Percentiles rank a stretch among this genome's conserved stretches.
Conservation (phyloP, 2,329 filamentous ascomycete species). For the Exophiala sideris region DNA sequence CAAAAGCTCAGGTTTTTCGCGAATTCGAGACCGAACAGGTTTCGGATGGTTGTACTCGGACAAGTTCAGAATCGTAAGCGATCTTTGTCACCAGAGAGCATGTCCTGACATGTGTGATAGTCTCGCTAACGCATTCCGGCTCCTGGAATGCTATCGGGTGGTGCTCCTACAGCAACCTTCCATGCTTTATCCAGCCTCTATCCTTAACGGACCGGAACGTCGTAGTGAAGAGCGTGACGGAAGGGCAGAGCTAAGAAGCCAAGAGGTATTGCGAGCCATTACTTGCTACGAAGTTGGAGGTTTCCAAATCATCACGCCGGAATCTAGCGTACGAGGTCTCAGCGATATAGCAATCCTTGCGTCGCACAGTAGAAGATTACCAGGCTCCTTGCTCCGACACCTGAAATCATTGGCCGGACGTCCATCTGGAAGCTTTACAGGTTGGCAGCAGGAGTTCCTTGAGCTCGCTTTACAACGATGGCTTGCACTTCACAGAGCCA, state of each 20-base stretch:
- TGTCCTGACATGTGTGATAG: no score
- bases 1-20: not conserved
- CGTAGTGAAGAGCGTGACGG: no score
- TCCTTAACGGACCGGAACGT: not conserved
- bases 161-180: slow-evolving; percentile 2
- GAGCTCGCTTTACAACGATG: slow-evolving; percentile 6
- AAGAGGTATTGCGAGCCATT: not conserved
- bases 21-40: not conserved
- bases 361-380: not conserved
- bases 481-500: not conserved
- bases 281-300: not conserved
- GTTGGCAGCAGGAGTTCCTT: slow-evolving; percentile 1
- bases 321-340: not conserved
- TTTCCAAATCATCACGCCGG: not conserved
- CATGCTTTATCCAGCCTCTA: not conserved
- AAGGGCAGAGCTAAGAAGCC: no score
- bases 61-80: no score
- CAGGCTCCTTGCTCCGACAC: not conserved
- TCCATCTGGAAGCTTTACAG: not conserved
- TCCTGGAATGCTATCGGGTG: slow-evolving; percentile 10
- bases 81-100: no score
- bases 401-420: not conserved
- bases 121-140: no score
- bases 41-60: no score
- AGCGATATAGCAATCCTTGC: not conserved